Conservation (phyloP, 371 early-diverging fungal genomes). For the Lichtheimia ramosa region DNA sequence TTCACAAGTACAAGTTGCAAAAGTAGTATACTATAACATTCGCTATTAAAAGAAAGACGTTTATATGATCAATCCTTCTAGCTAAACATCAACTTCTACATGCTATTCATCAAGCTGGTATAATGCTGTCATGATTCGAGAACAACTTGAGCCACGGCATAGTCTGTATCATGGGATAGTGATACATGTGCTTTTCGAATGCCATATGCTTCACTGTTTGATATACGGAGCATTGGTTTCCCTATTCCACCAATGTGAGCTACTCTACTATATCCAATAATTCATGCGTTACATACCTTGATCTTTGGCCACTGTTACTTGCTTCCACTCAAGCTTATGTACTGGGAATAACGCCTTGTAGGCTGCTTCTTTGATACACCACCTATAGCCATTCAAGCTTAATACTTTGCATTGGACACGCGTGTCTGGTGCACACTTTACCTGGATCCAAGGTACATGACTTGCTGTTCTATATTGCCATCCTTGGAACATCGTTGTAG, state of each 20-base stretch:
- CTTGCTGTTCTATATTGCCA: conserved; percentile 6
- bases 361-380: conserved; percentile 68
- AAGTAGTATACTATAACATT: too few species aligned
- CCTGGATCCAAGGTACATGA: conserved; percentile 41
- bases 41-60: too few species aligned
- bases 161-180: conserved; percentile 69
- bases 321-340: conserved; percentile 63
- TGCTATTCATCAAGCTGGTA: too few species aligned
- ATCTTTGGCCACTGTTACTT: conserved; percentile 56
- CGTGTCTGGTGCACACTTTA: conserved; percentile 9
- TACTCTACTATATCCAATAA: not conserved
- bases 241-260: conserved; percentile 22
- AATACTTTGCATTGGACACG: not conserved
- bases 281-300: conserved; percentile 18
- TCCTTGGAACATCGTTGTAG: conserved; percentile 4
- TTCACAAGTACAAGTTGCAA: too few species aligned
- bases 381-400: conserved; percentile 29
- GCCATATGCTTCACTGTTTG: conserved; percentile 33
- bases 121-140: conserved; percentile 30
- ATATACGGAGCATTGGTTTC: conserved; percentile 49
- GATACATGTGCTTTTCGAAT: conserved; percentile 52
- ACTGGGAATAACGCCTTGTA: conserved; percentile 67
- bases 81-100: too few species aligned
- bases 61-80: too few species aligned
- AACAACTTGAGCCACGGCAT: conserved; percentile 63